Percentiles rank a stretch among this genome's conserved stretches.
These are phyloP conservation scores for Knufia petricola DNA, from an alignment of 2,329 filamentous ascomycete genomes.

Conservation along the genomic window DNA sequence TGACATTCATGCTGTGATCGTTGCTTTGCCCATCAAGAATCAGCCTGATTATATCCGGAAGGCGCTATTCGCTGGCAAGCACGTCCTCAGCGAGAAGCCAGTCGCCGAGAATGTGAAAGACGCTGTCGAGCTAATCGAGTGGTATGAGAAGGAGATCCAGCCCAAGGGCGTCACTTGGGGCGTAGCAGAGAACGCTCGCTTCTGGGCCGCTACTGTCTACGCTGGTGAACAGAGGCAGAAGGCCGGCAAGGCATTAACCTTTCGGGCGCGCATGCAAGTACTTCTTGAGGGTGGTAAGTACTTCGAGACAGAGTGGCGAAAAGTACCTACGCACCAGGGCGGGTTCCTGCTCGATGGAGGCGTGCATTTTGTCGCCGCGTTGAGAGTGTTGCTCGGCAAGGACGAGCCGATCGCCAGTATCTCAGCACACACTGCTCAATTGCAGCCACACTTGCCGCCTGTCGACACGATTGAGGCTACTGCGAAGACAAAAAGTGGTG, in stretches of 20 bases:
- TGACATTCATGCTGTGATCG: conserved; percentile 43
- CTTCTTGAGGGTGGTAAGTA: conserved; percentile 46
- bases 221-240: conserved; percentile 37
- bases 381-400: conserved; percentile 40
- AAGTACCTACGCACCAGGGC: conserved; percentile 47
- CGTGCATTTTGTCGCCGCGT: conserved; percentile 46
- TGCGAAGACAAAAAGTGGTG: conserved; percentile 38
- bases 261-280: conserved; percentile 39
- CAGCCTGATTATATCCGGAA: conserved; percentile 44
- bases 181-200: conserved; percentile 52
- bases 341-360: conserved; percentile 52
- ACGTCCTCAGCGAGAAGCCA: conserved; percentile 50
- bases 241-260: conserved; percentile 42
- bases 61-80: conserved; percentile 43
- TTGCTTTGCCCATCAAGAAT: conserved; percentile 44
- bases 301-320: conserved; percentile 42
- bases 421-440: conserved; percentile 41
- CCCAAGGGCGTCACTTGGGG: conserved; percentile 33
- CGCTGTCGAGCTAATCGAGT: conserved; percentile 41
- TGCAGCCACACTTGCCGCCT: conserved; percentile 44
- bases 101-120: conserved; percentile 45
- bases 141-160: conserved; percentile 39
- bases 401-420: conserved; percentile 35
- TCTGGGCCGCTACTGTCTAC: conserved; percentile 38
- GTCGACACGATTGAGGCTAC: conserved; percentile 49